Evolutionary conservation across 495 filamentous ascomycete species (phyloP), one percentile per base, ranked within the genome.

Genomic region (Evernia prunastri): DNA sequence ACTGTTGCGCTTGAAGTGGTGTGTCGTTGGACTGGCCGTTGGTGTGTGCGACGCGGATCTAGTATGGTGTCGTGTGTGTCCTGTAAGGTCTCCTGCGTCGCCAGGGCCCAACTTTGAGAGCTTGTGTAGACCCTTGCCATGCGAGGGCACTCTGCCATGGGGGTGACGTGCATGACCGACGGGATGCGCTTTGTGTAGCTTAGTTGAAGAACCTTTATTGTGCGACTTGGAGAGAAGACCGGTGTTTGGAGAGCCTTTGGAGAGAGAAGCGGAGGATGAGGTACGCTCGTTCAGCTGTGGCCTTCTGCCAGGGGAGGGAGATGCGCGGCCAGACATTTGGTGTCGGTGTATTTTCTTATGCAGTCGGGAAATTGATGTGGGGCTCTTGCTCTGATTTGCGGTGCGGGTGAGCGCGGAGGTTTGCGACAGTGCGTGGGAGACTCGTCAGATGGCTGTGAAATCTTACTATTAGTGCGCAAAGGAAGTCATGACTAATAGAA

Each of bases 121-220:
- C 58, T 73, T 75, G 51, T 77, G 75, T 47, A 77, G 65, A 56
- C 72, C 72, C 58, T 75, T 73, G 39, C 75, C 75, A 63, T 77
- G 71, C 9, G 75, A 77, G 15, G 75, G 75, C 36, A 77, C 68
- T 35, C 75, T 59, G 27, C 29, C 59, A 56, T 71, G 61, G 4
- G 59, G 37, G 37, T 67, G 63, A 43, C 69, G 69, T 20, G 58
- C 51, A 62, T 71, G 69, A 29, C 69, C 69, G 15, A 71, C 67
- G 7, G 63, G 63, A 67, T 71, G 65, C 29, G 69, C 59, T 51
- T 71, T 71, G 59, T 68, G 60, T 23, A 71, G 40, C 37, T 62
- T 69, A 27, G 63, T 63, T 35, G 67, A 66, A 25, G 67, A 69
- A 6, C 64, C 64, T 56, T 66, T 69, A 13, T 9, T 18, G 54